Evolutionary conservation across 371 early-diverging fungal species (phyloP).

Genomic region (Neoconidiobolus thromboides): DNA sequence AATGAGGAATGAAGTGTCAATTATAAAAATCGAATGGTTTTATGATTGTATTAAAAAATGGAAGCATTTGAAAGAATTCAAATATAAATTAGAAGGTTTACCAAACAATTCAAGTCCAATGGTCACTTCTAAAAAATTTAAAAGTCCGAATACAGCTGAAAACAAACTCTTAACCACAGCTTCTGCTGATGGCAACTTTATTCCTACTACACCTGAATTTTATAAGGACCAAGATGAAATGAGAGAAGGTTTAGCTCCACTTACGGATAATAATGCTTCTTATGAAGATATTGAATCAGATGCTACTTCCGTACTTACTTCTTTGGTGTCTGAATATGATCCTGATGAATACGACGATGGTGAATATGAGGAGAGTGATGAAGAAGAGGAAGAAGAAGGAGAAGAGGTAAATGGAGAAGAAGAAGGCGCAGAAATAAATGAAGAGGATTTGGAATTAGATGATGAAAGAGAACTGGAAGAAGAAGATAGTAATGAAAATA

Average conservation of each 20-base stretch:
- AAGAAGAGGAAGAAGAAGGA: not conserved
- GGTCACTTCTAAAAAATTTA: not conserved
- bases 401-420: not conserved
- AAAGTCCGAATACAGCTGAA: not conserved
- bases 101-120: slow-evolving; percentile 13
- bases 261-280: too few relatives aligned
- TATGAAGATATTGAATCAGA: not conserved
- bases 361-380: not conserved
- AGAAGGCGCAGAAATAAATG: not conserved
- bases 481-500: too few relatives aligned
- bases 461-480: too few relatives aligned
- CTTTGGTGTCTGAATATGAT: not conserved
- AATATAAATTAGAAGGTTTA: slow-evolving; percentile 17
- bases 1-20: too few relatives aligned
- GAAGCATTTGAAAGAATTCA: too few relatives aligned
- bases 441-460: not conserved
- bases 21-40: too few relatives aligned
- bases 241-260: not conserved
- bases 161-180: not conserved
- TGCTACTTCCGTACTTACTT: not conserved
- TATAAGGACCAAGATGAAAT: not conserved
- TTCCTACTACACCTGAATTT: not conserved
- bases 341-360: not conserved
- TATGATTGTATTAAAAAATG: too few relatives aligned
- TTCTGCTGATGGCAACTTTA: not conserved